Evolutionary conservation across 495 filamentous ascomycete genomes (phyloP), one percentile per base, ranked within the genome.

Genomic region (Cenococcum geophilum): DNA sequence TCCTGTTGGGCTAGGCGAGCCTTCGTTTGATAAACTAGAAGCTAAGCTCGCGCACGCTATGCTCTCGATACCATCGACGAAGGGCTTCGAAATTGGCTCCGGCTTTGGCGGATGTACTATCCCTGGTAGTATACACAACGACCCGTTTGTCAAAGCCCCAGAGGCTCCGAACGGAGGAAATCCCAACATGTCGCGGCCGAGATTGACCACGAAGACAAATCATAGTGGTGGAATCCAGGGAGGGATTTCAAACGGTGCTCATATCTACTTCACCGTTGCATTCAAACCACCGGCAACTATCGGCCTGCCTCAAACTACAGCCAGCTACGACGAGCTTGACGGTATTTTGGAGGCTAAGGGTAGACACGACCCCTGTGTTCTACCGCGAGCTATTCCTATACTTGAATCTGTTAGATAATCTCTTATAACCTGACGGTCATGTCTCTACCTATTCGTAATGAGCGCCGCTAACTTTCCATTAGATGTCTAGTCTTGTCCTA

Each of bases 261-360:
- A 84, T 32, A 90, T 98, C 76, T 97, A 92, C 80, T 97, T 98
- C 83, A 86, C 87, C 51, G 84, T 97, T 23, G 93, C 82, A 14
- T 98, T 98, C 84, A 98, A 98, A 77, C 88, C 92, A 1, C 84
- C 93, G 8, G 93, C 93, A 9, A 98, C 93, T 9, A 98, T 98
- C 71, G 90, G 91, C 37, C 89, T 92, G 76, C 89, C 89, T 21
- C 93, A 98, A 76, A 76, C 77, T 21, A 98, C 95, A 2, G 86
- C 88, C 14, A 85, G 83, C 1, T 97, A 96, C 74, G 85, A 83
- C 57, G 72, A 76, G 12, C 77, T 79, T 14, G 84, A 88, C 59
- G 93, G 93, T 48, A 71, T 87, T 12, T 77, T 97, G 11, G 92
- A 91, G 59, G 93, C 93, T 43, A 98, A 97, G 81, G 93, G 93